Evolutionary conservation across 257 asterid species (phyloP), one percentile per base, ranked within the genome.

Genomic region (Scutellaria minor): DNA sequence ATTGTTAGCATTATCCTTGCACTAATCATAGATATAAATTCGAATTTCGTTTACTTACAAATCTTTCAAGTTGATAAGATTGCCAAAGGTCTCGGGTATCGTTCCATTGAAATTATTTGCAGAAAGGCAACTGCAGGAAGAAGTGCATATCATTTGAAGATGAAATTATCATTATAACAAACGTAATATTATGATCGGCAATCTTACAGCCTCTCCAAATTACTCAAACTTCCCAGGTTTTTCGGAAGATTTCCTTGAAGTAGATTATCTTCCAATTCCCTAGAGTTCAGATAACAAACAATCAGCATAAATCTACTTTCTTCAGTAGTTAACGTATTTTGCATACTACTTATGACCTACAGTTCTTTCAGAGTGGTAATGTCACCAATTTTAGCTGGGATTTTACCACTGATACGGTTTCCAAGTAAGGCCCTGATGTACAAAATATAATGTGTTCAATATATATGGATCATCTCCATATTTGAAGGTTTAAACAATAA

Each of bases 61-160:
- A 72, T 91, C 88, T 61, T 83, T 78, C 90, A 94, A 74, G 88
- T 91, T 87, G 87, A 66, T 79, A 39, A 94, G 83, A 53, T 87
- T 83, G 68, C 68, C 84, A 70, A 63, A 91, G 10, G 80, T 58
- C 73, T 11, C 80, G 0, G 98, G 99, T 79, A 94, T 89, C 7
- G 87, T 77, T 75, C 99, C 99, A 0, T 71, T 84, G 80, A 94
- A 76, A 78, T 86, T 82, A 84, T 91, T 94, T 12, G 92, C 96
- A 61, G 96, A 76, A 71, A 94, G 88, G 73, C 80, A 62, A 78
- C 99, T 94, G 95, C 88, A 85, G 18, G 8, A 70, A 53, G 46
- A 75, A 73, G 20, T 20, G 55, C 72, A 68, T n/a, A 15, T 78
- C 62, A 80, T 66, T 5, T 45, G 56, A 61, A 7, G 53, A 39